phyloP scores from a whole-genome alignment of 2,329 filamentous ascomycete genomes.

The Fusarium multiceps region DNA sequence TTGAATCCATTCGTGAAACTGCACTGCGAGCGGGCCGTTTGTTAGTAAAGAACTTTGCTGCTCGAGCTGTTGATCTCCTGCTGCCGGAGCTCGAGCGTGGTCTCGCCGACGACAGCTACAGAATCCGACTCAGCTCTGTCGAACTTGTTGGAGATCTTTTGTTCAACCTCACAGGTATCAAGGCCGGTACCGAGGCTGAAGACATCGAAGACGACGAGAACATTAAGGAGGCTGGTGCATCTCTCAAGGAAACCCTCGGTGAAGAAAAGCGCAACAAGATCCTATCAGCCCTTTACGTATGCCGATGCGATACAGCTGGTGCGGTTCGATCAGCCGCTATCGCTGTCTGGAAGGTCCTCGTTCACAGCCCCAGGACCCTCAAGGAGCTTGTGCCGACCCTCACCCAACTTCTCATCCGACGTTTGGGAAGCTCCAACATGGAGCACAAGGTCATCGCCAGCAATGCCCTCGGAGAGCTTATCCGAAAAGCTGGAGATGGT shows the following conservation, averaged over 20 bases:
- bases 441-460: constrained; percentile 99
- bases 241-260: constrained; percentile 92
- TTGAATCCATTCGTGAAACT: constrained; percentile 97
- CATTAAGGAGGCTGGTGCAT: constrained; percentile 87
- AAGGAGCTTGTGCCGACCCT: constrained; percentile 96
- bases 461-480: constrained; percentile 95
- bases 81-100: constrained; percentile 95
- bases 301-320: constrained; percentile 94
- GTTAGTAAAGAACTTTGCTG: constrained; percentile 97
- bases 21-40: constrained; percentile 91
- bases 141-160: constrained; percentile 96
- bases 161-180: constrained; percentile 97
- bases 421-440: constrained; percentile 94
- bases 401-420: constrained; percentile 92
- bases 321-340: constrained; percentile 91
- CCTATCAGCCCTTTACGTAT: constrained; percentile 96
- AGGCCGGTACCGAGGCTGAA: constrained; percentile 78
- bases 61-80: constrained; percentile 91
- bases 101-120: constrained; percentile 96
- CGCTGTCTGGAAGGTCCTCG: constrained; percentile 95
- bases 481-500: constrained; percentile 94
- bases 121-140: constrained; percentile 97
- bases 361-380: constrained; percentile 89
- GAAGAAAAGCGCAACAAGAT: constrained; percentile 98
- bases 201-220: constrained; percentile 84